Base-by-base conservation (phyloP, 1,284 basidiomycete genomes). In the Trichosporon ovoides region DNA sequence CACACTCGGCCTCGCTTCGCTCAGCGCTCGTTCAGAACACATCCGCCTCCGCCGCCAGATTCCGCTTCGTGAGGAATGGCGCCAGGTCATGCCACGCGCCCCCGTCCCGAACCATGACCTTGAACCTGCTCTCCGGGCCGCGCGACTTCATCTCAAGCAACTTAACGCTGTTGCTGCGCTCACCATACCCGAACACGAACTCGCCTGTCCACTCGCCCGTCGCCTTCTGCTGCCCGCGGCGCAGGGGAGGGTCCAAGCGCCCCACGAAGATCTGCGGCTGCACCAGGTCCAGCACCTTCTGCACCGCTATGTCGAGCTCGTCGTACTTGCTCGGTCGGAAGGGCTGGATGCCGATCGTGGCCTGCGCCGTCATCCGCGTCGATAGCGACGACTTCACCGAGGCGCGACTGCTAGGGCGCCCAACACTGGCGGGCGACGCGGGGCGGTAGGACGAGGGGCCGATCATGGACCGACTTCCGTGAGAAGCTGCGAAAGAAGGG, bases 151-250 rank as follows among this genome's bases (percentile, higher is more conserved):
- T 55, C 48, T 68, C 68, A 12, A 77, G 43, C 57, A 76, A 38
- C 58, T 73, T 73, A 24, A 74, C 73, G 1, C 59, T 52, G 16
- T 56, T 66, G 2, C 59, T 58, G 22, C 60, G 64, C 51, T 71
- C 65, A 0, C 72, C 72, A 0, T 66, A 67, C 1, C 71, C 72
- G 55, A 77, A 76, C 3, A 73, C 59, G 53, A 66, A 77, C 62
- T 74, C 70, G 5, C 74, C 76, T 28, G 71, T 74, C 74, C 76
- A 77, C 31, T 74, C 71, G 10, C 65, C 65, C 5, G 74, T 70
- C 7, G 53, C 56, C 57, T 60, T 64, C 34, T 68, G 51, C 59
- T 76, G 75, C 18, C 73, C 73, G 33, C 64, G 61, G 22, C 68
- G 65, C 52, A 77, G 36, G 0, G 75, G 54, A 48, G 56, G 60